Conservation (phyloP, 2,329 filamentous ascomycete species). For the Lomentospora prolificans region DNA sequence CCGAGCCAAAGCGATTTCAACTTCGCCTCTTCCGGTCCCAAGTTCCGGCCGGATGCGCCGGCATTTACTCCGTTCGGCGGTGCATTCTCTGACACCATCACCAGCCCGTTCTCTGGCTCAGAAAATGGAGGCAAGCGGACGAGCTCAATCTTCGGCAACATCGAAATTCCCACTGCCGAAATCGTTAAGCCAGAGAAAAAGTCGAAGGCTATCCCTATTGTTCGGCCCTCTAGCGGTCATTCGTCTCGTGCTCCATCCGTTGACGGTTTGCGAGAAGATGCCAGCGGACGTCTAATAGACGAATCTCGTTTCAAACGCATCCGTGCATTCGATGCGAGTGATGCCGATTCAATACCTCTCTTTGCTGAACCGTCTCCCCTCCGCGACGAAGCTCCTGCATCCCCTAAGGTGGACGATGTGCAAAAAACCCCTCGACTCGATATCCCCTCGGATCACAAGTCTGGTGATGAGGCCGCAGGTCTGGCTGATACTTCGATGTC, state of each 20-base stretch:
- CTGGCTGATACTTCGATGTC: conserved; percentile 42
- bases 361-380: conserved; percentile 52
- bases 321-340: conserved; percentile 53
- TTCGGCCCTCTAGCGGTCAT: conserved; percentile 51
- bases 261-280: conserved; percentile 33
- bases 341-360: conserved; percentile 57
- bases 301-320: conserved; percentile 68
- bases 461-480: conserved; percentile 28
- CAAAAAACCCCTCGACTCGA: conserved; percentile 17
- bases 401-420: conserved; percentile 11
- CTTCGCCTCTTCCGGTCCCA: conserved; percentile 56
- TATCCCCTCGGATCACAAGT: conserved; percentile 16
- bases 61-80: conserved; percentile 57
- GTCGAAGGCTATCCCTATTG: conserved; percentile 76
- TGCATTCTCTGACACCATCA: conserved; percentile 33
- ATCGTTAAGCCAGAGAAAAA: conserved; percentile 57
- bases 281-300: conserved; percentile 50
- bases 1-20: conserved; percentile 57
- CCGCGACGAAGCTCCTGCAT: not conserved
- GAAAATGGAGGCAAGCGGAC: conserved; percentile 31
- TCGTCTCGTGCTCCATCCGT: conserved; percentile 19
- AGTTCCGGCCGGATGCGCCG: conserved; percentile 68
- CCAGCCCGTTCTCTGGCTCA: conserved; percentile 34
- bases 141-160: conserved; percentile 58
- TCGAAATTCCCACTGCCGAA: conserved; percentile 47